phyloP scores from a whole-genome alignment of 441 rosid genomes.

The Theobroma grandiflorum region DNA sequence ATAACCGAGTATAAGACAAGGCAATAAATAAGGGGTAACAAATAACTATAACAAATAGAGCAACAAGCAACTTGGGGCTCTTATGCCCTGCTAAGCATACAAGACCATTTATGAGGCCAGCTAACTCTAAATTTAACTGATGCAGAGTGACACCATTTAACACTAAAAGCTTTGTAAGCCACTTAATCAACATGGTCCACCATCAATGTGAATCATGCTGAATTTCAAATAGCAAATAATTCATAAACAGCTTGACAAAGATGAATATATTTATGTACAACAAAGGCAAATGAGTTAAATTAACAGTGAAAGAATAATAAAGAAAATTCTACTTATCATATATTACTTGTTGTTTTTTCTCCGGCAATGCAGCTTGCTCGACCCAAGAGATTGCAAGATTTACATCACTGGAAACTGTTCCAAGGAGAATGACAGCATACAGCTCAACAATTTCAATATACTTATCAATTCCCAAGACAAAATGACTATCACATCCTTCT shows the following conservation, averaged over 20 bases:
- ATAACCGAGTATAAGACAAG: not conserved
- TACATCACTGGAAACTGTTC: conserved; percentile 52
- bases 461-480: conserved; percentile 53
- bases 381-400: conserved; percentile 77
- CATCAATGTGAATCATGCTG: not conserved
- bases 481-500: conserved; percentile 45
- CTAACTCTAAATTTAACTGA: not conserved
- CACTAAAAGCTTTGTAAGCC: not conserved
- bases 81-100: not conserved
- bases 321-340: conserved; percentile 12
- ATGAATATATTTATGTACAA: not conserved
- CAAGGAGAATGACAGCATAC: conserved; percentile 68
- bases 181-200: not conserved
- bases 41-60: not conserved
- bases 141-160: not conserved
- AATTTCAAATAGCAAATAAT: not conserved
- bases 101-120: not conserved
- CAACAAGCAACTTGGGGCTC: not conserved
- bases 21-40: not conserved
- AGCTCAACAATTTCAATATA: conserved; percentile 75
- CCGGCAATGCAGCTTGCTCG: conserved; percentile 80
- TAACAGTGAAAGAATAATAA: not conserved
- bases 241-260: not conserved
- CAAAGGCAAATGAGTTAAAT: not conserved
- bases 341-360: conserved; percentile 74